Evolutionary conservation across 1,284 basidiomycete genomes (phyloP).

Genomic region (Lentinula novae-zelandiae): DNA sequence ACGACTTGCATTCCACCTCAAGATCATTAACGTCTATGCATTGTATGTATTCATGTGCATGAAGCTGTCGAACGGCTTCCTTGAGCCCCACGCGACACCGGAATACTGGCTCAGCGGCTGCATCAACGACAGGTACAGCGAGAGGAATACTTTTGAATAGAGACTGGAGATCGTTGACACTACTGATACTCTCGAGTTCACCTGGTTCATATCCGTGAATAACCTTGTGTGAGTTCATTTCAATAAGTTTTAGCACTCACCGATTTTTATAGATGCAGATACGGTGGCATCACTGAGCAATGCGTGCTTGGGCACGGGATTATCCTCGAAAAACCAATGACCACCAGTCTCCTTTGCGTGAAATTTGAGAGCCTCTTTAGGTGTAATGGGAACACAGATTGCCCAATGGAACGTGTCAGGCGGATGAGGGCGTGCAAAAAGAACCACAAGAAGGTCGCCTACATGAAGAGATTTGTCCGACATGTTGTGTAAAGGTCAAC

Average conservation of each 20-base stretch:
- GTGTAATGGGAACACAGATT: not conserved
- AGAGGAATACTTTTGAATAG: constrained; percentile 1
- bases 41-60: not conserved
- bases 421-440: not conserved
- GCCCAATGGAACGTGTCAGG: constrained; percentile 1
- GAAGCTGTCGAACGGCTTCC: constrained; percentile 1
- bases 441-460: not conserved
- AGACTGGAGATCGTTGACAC: not conserved
- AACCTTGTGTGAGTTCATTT: too few species aligned
- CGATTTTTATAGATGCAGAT: not conserved
- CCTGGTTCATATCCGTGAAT: too few species aligned
- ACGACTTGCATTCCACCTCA: not conserved
- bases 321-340: not conserved
- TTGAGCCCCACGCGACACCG: constrained; percentile 2
- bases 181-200: not conserved
- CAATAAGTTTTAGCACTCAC: not conserved
- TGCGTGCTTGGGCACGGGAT: not conserved
- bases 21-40: constrained; percentile 4
- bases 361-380: not conserved
- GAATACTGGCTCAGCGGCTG: not conserved
- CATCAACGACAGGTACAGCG: not conserved
- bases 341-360: not conserved
- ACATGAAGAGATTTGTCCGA: not conserved
- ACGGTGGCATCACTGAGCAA: not conserved
- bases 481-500: too few species aligned